Conservation (phyloP, 306 rosid species). For the Macrotyloma uniflorum region DNA sequence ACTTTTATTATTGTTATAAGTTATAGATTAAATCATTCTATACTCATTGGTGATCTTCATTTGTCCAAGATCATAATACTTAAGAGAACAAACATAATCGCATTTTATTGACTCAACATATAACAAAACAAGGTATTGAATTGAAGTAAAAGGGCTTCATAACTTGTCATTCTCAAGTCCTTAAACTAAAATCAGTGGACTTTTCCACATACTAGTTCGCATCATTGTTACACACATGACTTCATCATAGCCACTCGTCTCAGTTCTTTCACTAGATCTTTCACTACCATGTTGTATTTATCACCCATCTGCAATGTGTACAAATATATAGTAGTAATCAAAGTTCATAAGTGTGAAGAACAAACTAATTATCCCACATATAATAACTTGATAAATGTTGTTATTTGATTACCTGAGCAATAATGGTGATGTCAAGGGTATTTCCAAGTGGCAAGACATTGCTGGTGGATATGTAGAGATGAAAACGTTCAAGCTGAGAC, state of each 20-base stretch:
- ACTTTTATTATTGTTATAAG: background rate
- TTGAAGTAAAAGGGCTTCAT: background rate
- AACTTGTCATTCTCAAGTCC: background rate
- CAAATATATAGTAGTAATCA: background rate
- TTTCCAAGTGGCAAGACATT: constrained; percentile 38
- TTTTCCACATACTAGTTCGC: background rate
- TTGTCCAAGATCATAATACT: background rate
- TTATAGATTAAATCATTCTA: background rate
- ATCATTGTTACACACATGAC: constrained; percentile 9
- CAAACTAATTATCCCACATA: background rate
- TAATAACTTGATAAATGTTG: background rate
- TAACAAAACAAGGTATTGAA: background rate
- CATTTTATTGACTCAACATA: background rate
- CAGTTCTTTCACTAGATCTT: constrained; percentile 32
- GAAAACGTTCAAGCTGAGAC: constrained; percentile 32
- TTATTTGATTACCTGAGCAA: constrained; percentile 34
- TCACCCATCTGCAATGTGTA: constrained; percentile 28
- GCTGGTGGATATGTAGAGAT: constrained; percentile 23
- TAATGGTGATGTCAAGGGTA: constrained; percentile 36
- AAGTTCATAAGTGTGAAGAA: background rate
- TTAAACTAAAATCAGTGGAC: constrained; percentile 2
- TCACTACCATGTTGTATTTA: constrained; percentile 17
- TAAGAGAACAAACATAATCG: background rate
- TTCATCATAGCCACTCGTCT: constrained; percentile 9
- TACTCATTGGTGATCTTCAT: background rate